Evolutionary conservation across 352 stramenopile genomes (phyloP).

Genomic region (Pythium insidiosum): DNA sequence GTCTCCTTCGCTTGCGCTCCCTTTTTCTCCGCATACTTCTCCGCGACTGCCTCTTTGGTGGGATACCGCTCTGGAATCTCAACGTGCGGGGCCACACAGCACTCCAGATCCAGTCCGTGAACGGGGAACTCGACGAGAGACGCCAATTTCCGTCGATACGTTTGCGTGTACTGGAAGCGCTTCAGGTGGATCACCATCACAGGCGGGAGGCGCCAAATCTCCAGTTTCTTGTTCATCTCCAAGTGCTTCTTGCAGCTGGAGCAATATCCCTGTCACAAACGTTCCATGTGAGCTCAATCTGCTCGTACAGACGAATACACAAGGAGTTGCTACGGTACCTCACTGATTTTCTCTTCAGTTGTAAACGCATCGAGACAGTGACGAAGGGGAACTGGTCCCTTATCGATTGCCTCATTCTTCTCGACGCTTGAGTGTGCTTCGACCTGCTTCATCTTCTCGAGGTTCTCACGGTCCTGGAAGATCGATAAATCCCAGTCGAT

Average conservation of each 20-base stretch:
- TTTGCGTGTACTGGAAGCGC: constrained; percentile 97
- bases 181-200: constrained; percentile 99
- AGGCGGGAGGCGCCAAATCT: constrained; percentile 94
- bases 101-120: constrained; percentile 90
- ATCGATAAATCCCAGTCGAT: constrained; percentile 84
- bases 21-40: constrained; percentile 5
- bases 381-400: constrained; percentile 74
- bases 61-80: constrained; percentile 78
- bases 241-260: constrained; percentile 93
- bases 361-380: constrained; percentile 84
- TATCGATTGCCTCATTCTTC: constrained; percentile 82
- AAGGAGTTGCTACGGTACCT: constrained; percentile 16
- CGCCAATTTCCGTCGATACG: constrained; percentile 78
- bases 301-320: background rate
- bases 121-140: constrained; percentile 96
- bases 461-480: constrained; percentile 72
- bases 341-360: constrained; percentile 80
- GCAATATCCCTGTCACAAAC: constrained; percentile 85
- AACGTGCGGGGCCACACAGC: constrained; percentile 80
- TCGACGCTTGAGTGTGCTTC: constrained; percentile 75
- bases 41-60: constrained; percentile 29
- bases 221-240: constrained; percentile 97
- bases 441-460: constrained; percentile 84
- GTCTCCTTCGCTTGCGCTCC: constrained; percentile 1
- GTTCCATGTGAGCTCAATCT: background rate